phyloP scores from a whole-genome alignment of 768 basidiomycete species.

The Leccinum broughii region DNA sequence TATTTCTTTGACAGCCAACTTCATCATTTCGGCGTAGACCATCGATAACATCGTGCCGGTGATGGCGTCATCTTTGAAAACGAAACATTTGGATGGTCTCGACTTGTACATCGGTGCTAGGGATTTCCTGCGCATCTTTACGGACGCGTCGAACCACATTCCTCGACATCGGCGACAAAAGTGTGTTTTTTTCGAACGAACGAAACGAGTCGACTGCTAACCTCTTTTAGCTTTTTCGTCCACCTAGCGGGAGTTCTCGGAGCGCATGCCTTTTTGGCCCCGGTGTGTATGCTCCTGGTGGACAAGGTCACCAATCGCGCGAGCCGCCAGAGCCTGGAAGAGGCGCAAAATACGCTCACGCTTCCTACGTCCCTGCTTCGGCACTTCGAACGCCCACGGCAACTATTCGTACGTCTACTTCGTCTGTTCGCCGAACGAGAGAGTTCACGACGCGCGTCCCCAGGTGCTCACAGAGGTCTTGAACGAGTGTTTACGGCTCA shows the following conservation, averaged over 20 bases:
- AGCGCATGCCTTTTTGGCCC: constrained; percentile 74
- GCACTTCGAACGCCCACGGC: constrained; percentile 47
- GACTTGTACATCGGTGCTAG: constrained; percentile 68
- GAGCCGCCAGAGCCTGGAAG: constrained; percentile 59
- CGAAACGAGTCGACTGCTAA: constrained; percentile 6
- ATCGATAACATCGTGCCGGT: constrained; percentile 93
- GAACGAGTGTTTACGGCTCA: constrained; percentile 63
- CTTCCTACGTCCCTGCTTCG: constrained; percentile 70
- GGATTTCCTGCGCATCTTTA: constrained; percentile 88
- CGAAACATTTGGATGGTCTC: constrained; percentile 50
- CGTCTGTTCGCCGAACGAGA: neutral
- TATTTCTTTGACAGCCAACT: neutral
- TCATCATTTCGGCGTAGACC: constrained; percentile 51
- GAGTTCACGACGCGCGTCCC: constrained; percentile 6
- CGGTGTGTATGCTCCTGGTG: constrained; percentile 80
- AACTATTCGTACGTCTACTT: constrained; percentile 49
- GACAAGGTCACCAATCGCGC: constrained; percentile 75
- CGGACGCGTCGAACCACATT: constrained; percentile 88
- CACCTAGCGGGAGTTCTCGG: constrained; percentile 86
- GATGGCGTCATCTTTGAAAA: constrained; percentile 78
- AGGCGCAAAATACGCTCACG: constrained; percentile 56
- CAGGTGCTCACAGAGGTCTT: constrained; percentile 67
- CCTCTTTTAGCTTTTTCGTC: constrained; percentile 70
- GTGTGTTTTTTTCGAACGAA: constrained; percentile 43
- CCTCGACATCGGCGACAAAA: constrained; percentile 90